Base-by-base conservation (phyloP, 306 rosid genomes). In the Ochetophila trinervis region DNA sequence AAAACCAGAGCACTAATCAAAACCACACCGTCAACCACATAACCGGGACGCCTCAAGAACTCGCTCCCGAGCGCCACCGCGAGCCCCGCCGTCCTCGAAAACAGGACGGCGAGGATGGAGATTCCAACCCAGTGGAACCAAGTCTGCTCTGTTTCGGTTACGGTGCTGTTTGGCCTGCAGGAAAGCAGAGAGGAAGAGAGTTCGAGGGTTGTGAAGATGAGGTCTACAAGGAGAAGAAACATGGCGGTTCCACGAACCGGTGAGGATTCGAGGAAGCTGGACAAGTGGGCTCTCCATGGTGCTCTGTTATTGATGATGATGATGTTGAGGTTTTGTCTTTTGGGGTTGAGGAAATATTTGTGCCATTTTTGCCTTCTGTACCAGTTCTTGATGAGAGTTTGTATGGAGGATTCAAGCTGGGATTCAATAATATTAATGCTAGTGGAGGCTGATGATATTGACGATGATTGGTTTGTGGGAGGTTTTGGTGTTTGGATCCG, bases 111-210 rank as follows among this genome's bases (percentile, higher is more conserved):
- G 16, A 88, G 74, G 57, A 88, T 88, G 36, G 85, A 63, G 65
- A 88, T 82, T 40, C 97, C 92, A 21, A 63, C 74, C 89, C 89
- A 86, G 66, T 84, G 93, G 40, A 77, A 75, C 76, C 62, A 62
- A 5, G 22, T 11, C 37, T 72, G 73, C 55, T 59, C 62, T 22
- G 17, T 27, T 9, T 34, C 50, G 8, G 1, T 56, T 27, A 15
- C n/a, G n/a, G n/a, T 64, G 51, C 23, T 77, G 63, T 56, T 61
- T 62, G 63, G 34, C 5, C 48, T 15, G 24, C 86, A 87, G 0
- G 82, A 65, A 71, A 74, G 30, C 9, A 82, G 17, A 60, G 88
- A 80, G 8, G 90, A 82, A 14, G 95, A 80, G 23, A 91, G 85
- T 37, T 91, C 95, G 6, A 86, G 85, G 66, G 67, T 72, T 23